Percentiles rank a stretch among this genome's conserved stretches.
phyloP scores from a whole-genome alignment of 1,284 basidiomycete genomes.

The Irpex lacteus region DNA sequence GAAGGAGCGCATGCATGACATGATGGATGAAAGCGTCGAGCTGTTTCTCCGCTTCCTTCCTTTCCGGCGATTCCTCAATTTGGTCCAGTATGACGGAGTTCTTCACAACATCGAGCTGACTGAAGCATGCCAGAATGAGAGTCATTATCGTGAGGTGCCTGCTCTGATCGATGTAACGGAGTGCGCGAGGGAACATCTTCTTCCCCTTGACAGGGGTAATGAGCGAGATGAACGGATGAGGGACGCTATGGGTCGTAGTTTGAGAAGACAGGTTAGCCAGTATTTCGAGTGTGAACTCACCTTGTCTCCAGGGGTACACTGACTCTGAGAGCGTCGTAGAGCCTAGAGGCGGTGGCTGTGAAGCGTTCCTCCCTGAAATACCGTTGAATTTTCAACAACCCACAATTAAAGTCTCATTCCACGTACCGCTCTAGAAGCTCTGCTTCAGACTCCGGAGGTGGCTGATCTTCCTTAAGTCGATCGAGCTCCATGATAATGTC shows the following conservation, averaged over 20 bases:
- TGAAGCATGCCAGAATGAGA: constrained; percentile 91
- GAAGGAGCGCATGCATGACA: constrained; percentile 85
- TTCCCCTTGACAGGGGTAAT: constrained; percentile 92
- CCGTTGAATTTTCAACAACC: no score
- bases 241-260: constrained; percentile 54
- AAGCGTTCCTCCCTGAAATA: constrained; percentile 56
- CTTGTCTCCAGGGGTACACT: constrained; percentile 92
- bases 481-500: constrained; percentile 85
- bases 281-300: constrained; percentile 29
- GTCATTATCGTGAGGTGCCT: constrained; percentile 88
- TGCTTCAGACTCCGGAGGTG: constrained; percentile 51
- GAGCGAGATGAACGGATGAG: constrained; percentile 96
- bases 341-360: constrained; percentile 58
- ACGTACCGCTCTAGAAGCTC: constrained; percentile 62
- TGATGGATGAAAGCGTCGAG: constrained; percentile 87
- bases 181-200: constrained; percentile 84
- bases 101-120: constrained; percentile 87
- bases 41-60: constrained; percentile 80
- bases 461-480: constrained; percentile 81
- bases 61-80: constrained; percentile 60
- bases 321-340: constrained; percentile 85
- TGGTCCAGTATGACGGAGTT: constrained; percentile 71
- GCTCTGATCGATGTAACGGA: constrained; percentile 80
- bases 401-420: no score
- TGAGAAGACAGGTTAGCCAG: not conserved